Evolutionary conservation across 495 filamentous ascomycete genomes (phyloP).

Genomic region (Neurospora cerealis): DNA sequence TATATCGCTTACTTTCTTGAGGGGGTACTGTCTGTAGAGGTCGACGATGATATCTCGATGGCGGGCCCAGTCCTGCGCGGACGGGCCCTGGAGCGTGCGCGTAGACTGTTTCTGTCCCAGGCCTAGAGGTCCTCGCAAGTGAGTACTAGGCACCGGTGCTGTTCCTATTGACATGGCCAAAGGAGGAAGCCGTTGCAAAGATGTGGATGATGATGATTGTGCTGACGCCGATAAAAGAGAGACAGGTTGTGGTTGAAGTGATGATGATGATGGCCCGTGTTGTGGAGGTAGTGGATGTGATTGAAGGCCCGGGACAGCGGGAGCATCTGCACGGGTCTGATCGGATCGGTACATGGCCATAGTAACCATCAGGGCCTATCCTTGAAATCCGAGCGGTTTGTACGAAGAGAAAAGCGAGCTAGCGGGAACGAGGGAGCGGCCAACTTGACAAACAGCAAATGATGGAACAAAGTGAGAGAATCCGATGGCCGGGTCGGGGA

Average conservation of each 20-base stretch:
- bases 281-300: slow-evolving; percentile 3
- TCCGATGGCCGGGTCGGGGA: not conserved
- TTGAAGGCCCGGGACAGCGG: slow-evolving; percentile 8
- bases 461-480: not conserved
- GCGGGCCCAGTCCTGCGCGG: slow-evolving; percentile 19
- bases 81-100: slow-evolving; percentile 24
- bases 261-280: not conserved
- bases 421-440: not conserved
- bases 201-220: not conserved
- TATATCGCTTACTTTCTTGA: slow-evolving; percentile 23
- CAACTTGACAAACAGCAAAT: not conserved
- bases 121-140: not conserved
- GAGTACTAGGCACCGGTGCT: not conserved
- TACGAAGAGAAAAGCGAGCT: not conserved
- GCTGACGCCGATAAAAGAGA: not conserved
- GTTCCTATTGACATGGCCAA: not conserved
- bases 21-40: slow-evolving; percentile 21
- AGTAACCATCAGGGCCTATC: not conserved
- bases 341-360: slow-evolving; percentile 14
- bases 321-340: slow-evolving; percentile 25
- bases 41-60: slow-evolving; percentile 23
- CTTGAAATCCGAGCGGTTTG: not conserved
- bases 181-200: not conserved
- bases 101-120: slow-evolving; percentile 13
- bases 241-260: not conserved